Evolutionary conservation across 2,329 filamentous ascomycete genomes (phyloP).

Genomic region (Hymenoscyphus occultus): DNA sequence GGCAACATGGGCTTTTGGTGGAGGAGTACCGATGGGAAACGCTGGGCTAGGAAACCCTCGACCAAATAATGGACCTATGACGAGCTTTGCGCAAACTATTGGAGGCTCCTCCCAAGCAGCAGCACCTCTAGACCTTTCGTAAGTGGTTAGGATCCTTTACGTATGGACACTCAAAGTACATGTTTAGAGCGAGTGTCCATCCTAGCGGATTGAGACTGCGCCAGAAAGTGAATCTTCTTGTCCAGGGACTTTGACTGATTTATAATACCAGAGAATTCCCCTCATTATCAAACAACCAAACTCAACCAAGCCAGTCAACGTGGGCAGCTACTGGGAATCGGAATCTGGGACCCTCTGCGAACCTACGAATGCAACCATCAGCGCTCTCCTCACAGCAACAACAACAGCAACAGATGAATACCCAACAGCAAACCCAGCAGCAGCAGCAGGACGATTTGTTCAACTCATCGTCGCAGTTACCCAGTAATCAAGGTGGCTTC

Average conservation of each 20-base stretch:
- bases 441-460: conserved; percentile 38
- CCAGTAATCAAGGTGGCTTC: conserved; percentile 34
- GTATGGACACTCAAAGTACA: background rate
- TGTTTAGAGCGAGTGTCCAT: background rate
- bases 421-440: conserved; percentile 33
- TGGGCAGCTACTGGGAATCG: conserved; percentile 34
- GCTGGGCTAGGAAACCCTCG: conserved; percentile 51
- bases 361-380: conserved; percentile 34
- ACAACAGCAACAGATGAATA: conserved; percentile 31
- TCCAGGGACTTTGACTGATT: conserved; percentile 20
- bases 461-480: conserved; percentile 34
- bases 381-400: conserved; percentile 31
- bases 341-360: conserved; percentile 31
- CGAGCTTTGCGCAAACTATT: conserved; percentile 65
- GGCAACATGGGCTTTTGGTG: conserved; percentile 60
- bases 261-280: conserved; percentile 56
- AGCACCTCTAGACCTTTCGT: conserved; percentile 63
- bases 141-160: conserved; percentile 41
- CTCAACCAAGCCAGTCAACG: conserved; percentile 36
- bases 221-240: background rate
- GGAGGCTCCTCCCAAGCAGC: conserved; percentile 57
- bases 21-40: conserved; percentile 58
- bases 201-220: background rate
- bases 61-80: conserved; percentile 55
- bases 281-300: conserved; percentile 60